Evolutionary conservation across 2,329 filamentous ascomycete species (phyloP).

Genomic region (Huntiella savannae): DNA sequence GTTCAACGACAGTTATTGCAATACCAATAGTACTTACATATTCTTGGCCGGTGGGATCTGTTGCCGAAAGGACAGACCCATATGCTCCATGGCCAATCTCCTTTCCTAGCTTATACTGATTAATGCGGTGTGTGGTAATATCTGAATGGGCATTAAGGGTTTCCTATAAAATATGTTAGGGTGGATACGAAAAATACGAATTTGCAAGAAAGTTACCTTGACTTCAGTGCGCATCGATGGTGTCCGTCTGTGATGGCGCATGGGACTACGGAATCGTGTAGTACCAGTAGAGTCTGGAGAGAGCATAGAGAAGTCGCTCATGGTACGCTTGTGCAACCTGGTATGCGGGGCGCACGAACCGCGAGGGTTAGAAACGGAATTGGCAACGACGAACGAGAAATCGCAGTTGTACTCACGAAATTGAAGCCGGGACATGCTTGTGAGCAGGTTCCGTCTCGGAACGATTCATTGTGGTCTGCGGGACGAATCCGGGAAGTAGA

Average conservation of each 20-base stretch:
- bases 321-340: conserved; percentile 10
- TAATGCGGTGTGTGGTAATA: conserved; percentile 77
- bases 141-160: conserved; percentile 78
- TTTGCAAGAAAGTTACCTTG: conserved; percentile 24
- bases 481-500: conserved; percentile 8
- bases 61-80: conserved; percentile 76
- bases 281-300: conserved; percentile 6
- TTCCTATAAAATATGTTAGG: conserved; percentile 35
- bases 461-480: neutral
- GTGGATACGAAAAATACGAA: neutral
- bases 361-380: neutral
- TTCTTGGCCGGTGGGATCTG: conserved; percentile 80
- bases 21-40: conserved; percentile 43
- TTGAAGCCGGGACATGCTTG: neutral
- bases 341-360: neutral
- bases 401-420: conserved; percentile 2
- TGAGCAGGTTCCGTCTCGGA: conserved; percentile 4
- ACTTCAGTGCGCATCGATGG: conserved; percentile 38
- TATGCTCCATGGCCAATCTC: conserved; percentile 96
- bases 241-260: conserved; percentile 38
- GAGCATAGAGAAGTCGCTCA: conserved; percentile 10
- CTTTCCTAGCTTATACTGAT: conserved; percentile 84
- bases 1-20: neutral
- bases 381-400: neutral
- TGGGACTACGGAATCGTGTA: conserved; percentile 22